phyloP scores from a whole-genome alignment of 345 rosid species.

The Punica granatum region DNA sequence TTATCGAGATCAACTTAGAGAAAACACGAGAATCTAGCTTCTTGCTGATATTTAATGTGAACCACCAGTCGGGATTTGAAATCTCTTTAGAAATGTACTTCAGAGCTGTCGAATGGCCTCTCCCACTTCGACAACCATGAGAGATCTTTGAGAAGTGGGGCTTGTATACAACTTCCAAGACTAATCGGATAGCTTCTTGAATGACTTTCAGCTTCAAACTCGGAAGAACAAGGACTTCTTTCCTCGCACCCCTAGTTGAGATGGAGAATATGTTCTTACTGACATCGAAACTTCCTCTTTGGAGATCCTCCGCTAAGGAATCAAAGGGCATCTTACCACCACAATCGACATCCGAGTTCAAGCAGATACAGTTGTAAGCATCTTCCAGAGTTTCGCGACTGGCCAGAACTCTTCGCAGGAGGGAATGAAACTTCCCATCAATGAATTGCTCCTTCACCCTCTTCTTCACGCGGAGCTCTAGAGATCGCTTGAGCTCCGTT shows the following conservation, averaged over 20 bases:
- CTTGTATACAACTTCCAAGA: conserved; percentile 63
- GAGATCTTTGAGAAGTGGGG: conserved; percentile 81
- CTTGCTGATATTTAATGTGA: conserved; percentile 47
- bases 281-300: conserved; percentile 51
- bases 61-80: conserved; percentile 77
- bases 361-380: conserved; percentile 56
- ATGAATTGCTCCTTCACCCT: conserved; percentile 63
- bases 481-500: conserved; percentile 58
- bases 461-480: conserved; percentile 70
- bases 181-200: conserved; percentile 81
- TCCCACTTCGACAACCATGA: conserved; percentile 88
- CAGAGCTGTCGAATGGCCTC: conserved; percentile 59
- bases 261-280: conserved; percentile 40
- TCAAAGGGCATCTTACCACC: conserved; percentile 28
- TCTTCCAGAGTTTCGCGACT: conserved; percentile 59
- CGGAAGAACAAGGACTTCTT: conserved; percentile 76
- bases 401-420: conserved; percentile 56
- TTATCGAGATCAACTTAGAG: conserved; percentile 40
- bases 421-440: conserved; percentile 51
- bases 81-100: conserved; percentile 62
- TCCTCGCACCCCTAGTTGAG: conserved; percentile 44
- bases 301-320: conserved; percentile 54
- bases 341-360: conserved; percentile 53
- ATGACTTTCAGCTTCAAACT: conserved; percentile 48
- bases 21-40: conserved; percentile 42